Evolutionary conservation across 2,329 filamentous ascomycete genomes (phyloP), one percentile per base, ranked within the genome.

Genomic region (Xylaria sp.): DNA sequence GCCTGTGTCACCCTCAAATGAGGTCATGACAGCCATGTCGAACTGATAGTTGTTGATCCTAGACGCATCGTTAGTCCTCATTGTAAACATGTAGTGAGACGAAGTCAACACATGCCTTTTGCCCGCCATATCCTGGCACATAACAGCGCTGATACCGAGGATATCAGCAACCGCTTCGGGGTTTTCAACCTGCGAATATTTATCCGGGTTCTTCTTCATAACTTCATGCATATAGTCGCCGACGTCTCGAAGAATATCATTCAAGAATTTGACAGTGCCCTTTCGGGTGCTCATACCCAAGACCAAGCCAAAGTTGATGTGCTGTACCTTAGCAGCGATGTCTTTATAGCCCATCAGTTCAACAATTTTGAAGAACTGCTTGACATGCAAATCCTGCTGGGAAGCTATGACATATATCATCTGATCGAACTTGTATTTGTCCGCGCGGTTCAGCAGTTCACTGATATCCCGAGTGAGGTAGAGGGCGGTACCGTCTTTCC

Each of bases 41-140:
- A 93, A 93, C 53, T 84, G 83, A 80, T 92, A 82, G 70, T 81
- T 78, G 70, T 81, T 79, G 66, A 78, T 76, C 54, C 88, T 86
- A 63, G 13, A 59, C 15, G 31, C 9, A 33, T 3, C 13, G n/a
- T 69, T 42, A 67, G 48, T 10, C 26, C 67, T 11, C 23, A 11
- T 48, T 2, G 83, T 81, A 84, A 81, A 56, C 11, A 40, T 31
- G 59, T 26, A 13, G 20, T 11, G 31, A 59, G 15, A 15, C 13
- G 33, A 20, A 36, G 23, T 23, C n/a, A 51, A 13, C 1, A 76
- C 86, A 72, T 81, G 91, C 90, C 93, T 89, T 88, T 97, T 98
- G 79, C 95, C 96, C 73, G 89, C 92, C 93, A 98, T 97, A 78
- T 98, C 96, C 81, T 98, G 95, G 23, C 97, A 93, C 94, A 98